Evolutionary conservation across 1,284 basidiomycete genomes (phyloP).

Genomic region (Fomitiporia mediterranea): DNA sequence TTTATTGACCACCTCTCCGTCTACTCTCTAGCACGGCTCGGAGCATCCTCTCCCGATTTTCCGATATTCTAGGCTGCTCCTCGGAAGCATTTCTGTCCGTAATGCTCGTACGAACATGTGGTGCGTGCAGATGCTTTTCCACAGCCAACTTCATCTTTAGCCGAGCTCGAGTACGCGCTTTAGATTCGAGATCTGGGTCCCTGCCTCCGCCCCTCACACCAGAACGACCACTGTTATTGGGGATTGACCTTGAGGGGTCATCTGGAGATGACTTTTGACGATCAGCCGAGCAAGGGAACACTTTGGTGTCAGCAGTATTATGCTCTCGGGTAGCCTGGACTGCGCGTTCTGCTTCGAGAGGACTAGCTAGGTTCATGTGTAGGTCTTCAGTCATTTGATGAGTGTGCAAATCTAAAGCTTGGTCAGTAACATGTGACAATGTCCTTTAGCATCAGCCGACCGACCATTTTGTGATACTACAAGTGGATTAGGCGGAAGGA

Average conservation of each 20-base stretch:
- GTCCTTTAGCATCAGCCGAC: not conserved
- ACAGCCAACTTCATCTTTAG: conserved; percentile 12
- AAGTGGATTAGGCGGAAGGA: no score
- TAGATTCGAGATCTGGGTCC: conserved; percentile 6
- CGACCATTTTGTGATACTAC: not conserved
- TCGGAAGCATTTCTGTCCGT: not conserved
- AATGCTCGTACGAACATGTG: not conserved
- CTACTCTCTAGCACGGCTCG: not conserved
- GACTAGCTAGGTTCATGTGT: not conserved
- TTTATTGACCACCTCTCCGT: conserved; percentile 1
- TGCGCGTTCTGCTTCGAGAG: conserved; percentile 6
- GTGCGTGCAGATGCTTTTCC: conserved; percentile 4
- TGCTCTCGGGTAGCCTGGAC: not conserved
- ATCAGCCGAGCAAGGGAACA: not conserved
- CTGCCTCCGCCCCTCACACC: not conserved
- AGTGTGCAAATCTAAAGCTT: not conserved
- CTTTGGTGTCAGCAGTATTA: not conserved
- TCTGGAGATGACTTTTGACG: not conserved
- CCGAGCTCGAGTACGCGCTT: conserved; percentile 11
- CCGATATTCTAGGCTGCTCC: not conserved
- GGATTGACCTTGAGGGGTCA: not conserved
- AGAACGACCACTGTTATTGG: not conserved
- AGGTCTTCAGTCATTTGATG: not conserved
- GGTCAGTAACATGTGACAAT: not conserved
- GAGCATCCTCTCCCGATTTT: conserved; percentile 1